Conservation (phyloP, 2,329 filamentous ascomycete species). For the Camillea tinctor region DNA sequence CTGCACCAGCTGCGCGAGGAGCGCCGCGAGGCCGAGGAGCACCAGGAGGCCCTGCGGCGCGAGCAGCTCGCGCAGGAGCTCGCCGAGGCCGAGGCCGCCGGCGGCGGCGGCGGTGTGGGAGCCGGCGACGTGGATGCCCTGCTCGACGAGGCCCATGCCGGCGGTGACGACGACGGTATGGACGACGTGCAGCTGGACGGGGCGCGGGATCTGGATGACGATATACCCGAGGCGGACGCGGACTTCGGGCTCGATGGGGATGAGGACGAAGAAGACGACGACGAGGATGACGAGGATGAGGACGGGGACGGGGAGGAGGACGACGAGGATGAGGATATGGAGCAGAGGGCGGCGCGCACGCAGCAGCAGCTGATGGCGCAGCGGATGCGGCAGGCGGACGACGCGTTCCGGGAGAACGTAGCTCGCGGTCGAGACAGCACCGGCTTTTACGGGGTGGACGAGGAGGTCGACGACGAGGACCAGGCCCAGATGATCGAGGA, state of each 20-base stretch:
- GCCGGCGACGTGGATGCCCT: slow-evolving; percentile 33
- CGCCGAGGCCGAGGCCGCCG: slow-evolving; percentile 60
- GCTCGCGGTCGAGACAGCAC: slow-evolving; percentile 48
- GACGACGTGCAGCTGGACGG: slow-evolving; percentile 57
- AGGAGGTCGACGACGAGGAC: slow-evolving; percentile 55
- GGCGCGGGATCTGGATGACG: slow-evolving; percentile 66
- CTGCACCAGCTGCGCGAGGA: slow-evolving; percentile 89
- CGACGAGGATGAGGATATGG: slow-evolving; percentile 37
- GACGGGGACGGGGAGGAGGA: slow-evolving; percentile 39
- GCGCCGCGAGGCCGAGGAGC: slow-evolving; percentile 82
- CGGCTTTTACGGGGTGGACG: slow-evolving; percentile 53
- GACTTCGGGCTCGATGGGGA: slow-evolving; percentile 51
- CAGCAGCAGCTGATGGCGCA: slow-evolving; percentile 49
- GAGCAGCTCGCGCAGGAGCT: slow-evolving; percentile 73
- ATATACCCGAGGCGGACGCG: slow-evolving; percentile 66
- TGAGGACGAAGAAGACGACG: slow-evolving; percentile 40
- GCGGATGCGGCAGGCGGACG: slow-evolving; percentile 56
- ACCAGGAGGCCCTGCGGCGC: slow-evolving; percentile 69
- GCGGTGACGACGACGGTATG: slow-evolving; percentile 41
- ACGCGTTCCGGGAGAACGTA: slow-evolving; percentile 60
- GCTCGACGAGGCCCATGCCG: slow-evolving; percentile 40
- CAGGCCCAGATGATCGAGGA: slow-evolving; percentile 62
- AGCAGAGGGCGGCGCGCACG: slow-evolving; percentile 34
- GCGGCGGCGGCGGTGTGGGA: slow-evolving; percentile 18
- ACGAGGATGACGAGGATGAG: slow-evolving; percentile 35